Evolutionary conservation across 140 eudicot species (phyloP), one percentile per base, ranked within the genome.

Genomic region (Senecio squalidus): DNA sequence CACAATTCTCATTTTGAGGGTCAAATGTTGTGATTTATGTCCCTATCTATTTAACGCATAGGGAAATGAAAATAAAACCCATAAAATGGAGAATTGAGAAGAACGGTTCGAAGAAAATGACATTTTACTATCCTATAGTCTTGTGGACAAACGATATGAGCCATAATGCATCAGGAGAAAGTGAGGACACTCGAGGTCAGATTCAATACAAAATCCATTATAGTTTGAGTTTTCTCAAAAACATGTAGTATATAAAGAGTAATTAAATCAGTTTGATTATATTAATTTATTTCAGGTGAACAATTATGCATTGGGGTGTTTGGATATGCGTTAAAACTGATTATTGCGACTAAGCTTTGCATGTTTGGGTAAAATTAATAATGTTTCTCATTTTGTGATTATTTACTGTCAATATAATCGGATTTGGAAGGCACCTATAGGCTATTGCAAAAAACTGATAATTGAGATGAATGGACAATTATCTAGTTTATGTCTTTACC

Each of bases 151-250:
- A 46, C 34, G 8, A 47, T 46, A 46, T 30, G 58, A 47, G 49
- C 23, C 29, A 15, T 27, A 14, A 78, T 71, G 58, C 77, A 86
- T 70, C 95, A 86, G 68, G 95, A 90, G 75, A 90, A 80, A 56
- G 1, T 83, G 62, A 81, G 90, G 58, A 83, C 60, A 0, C 96
- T 91, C 5, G 94, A 90, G 97, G 97, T 90, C 11, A 50, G 44
- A 24, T 47, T 25, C 47, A 41, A 38, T 36, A 5, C 40, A 16
- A 25, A 4, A 40, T 17, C 20, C 8, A 18, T 7, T 15, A 13
- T 7, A 24, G 27, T 16, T 17, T 43, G 43, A 61, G 25, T n/a
- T 26, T 18, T 4, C 15, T 52, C 2, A 1, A 4, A 13, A 24
- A 55, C 0, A 4, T 3, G 21, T 27, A 60, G 39, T 14, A 46